A percentile compares a stretch with the other conserved stretches of the same genome.
Conservation (phyloP, 805 yeast species). For the Ogataea corticis region DNA sequence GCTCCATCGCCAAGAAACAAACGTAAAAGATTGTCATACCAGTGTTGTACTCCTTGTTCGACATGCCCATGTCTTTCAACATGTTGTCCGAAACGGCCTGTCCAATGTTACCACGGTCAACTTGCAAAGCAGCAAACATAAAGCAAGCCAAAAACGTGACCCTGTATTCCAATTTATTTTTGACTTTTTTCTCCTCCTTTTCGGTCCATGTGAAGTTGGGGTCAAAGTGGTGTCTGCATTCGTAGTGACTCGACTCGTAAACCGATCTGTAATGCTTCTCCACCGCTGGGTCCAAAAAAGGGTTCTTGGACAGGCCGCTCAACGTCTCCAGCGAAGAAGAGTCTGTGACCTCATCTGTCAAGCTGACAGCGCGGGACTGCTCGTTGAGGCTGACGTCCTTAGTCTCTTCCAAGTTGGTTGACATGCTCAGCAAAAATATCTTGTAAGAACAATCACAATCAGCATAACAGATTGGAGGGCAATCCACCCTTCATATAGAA, state of each 20-base stretch:
- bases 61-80: conserved; percentile 49
- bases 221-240: conserved; percentile 56
- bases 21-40: conserved; percentile 58
- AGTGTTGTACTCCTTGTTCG: conserved; percentile 58
- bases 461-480: too few relatives aligned
- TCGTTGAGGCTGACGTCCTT: neutral
- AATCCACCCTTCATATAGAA: neutral
- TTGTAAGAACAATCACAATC: too few relatives aligned
- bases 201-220: conserved; percentile 56
- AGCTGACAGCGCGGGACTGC: neutral
- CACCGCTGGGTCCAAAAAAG: conserved; percentile 46
- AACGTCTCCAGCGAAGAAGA: neutral
- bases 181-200: conserved; percentile 49
- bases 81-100: conserved; percentile 59
- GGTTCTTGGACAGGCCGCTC: conserved; percentile 20
- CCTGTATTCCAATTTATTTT: conserved; percentile 53
- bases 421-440: too few relatives aligned
- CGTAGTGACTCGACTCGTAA: conserved; percentile 53
- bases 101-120: conserved; percentile 57
- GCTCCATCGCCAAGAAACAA: conserved; percentile 55
- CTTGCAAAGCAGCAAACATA: conserved; percentile 58
- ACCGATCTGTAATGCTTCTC: conserved; percentile 46
- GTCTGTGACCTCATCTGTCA: neutral
- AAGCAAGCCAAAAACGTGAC: conserved; percentile 60
- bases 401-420: neutral